Conservation (phyloP, 208 protist genomes). For the Zelonia costaricensis region DNA sequence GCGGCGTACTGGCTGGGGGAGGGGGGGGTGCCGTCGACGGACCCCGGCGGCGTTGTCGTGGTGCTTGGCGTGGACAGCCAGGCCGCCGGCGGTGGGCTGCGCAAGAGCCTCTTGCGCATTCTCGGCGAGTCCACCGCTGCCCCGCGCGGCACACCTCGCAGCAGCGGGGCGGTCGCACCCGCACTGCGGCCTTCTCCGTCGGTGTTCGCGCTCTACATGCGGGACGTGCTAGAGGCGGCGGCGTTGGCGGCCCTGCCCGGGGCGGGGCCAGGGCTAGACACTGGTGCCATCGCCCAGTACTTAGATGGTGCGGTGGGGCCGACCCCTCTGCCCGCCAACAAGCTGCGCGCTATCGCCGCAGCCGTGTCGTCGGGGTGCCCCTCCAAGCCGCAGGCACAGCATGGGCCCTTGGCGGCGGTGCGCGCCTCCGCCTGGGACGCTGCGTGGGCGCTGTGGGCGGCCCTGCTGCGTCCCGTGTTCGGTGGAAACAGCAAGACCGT, state of each 20-base stretch:
- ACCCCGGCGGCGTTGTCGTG: background rate
- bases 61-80: conserved; percentile 17
- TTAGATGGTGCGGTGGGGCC: background rate
- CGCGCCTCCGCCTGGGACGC: too few species aligned
- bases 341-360: background rate
- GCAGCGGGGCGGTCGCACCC: background rate
- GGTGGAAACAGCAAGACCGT: conserved; percentile 65
- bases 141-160: too few species aligned
- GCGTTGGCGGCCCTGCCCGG: background rate
- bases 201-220: conserved; percentile 8
- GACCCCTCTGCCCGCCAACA: background rate
- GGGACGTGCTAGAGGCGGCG: background rate
- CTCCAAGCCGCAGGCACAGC: background rate
- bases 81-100: conserved; percentile 18
- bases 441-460: conserved; percentile 23
- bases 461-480: conserved; percentile 50
- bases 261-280: too few species aligned
- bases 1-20: conserved; percentile 12
- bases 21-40: background rate
- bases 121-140: too few species aligned
- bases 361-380: background rate
- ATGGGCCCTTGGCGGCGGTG: too few species aligned
- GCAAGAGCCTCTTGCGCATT: conserved; percentile 21
- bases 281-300: too few species aligned
- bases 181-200: background rate